Conservation (phyloP, 352 stramenopile genomes). For the Pythium phragmitis region DNA sequence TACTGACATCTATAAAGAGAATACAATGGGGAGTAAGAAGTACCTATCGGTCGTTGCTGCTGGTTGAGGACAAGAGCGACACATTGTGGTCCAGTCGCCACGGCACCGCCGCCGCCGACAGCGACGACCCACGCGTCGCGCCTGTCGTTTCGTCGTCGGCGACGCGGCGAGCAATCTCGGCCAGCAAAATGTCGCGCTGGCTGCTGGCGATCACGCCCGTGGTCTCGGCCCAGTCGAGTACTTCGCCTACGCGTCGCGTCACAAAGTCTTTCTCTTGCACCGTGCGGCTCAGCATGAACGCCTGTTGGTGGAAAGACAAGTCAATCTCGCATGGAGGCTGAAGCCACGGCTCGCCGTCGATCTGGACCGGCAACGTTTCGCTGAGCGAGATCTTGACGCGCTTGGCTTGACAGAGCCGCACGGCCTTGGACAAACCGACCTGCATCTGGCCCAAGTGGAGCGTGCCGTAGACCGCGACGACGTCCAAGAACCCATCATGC, state of each 20-base stretch:
- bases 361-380: slow-evolving; percentile 84
- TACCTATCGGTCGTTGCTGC: slow-evolving; percentile 23
- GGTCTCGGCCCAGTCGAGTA: slow-evolving; percentile 82
- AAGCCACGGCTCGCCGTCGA: slow-evolving; percentile 95
- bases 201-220: slow-evolving; percentile 64
- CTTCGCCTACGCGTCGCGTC: slow-evolving; percentile 75
- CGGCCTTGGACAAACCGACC: slow-evolving; percentile 78
- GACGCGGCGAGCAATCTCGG: slow-evolving; percentile 70
- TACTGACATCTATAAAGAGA: background rate
- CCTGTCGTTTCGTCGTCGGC: slow-evolving; percentile 31
- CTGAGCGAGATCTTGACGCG: slow-evolving; percentile 55
- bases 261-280: slow-evolving; percentile 77
- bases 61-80: slow-evolving; percentile 9
- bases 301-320: slow-evolving; percentile 82
- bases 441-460: slow-evolving; percentile 95
- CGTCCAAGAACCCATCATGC: slow-evolving; percentile 92
- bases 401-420: slow-evolving; percentile 75
- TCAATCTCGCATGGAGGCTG: slow-evolving; percentile 81
- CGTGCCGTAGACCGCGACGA: slow-evolving; percentile 92
- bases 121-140: slow-evolving; percentile 11
- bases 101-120: background rate
- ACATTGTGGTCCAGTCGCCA: slow-evolving; percentile 11
- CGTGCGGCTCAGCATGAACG: slow-evolving; percentile 82
- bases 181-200: slow-evolving; percentile 70
- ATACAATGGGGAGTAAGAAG: background rate